These are phyloP conservation scores for Podaxis mareebaensis DNA, from an alignment of 768 basidiomycete species.

Conservation along the genomic window DNA sequence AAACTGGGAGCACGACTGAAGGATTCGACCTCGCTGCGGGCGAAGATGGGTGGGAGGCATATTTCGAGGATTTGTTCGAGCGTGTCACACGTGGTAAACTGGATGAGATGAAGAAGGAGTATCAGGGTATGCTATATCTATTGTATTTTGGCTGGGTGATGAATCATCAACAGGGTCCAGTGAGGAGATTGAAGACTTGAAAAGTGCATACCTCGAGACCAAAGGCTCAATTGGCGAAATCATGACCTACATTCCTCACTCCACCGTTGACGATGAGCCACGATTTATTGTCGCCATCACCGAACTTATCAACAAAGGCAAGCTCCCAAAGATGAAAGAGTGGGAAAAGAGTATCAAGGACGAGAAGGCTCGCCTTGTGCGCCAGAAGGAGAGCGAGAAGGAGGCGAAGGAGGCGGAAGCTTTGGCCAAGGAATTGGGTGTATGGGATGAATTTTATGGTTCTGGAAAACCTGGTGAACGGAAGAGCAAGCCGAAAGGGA, in stretches of 20 bases:
- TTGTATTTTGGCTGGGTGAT: not conserved
- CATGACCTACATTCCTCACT: constrained; percentile 85
- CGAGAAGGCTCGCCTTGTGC: constrained; percentile 71
- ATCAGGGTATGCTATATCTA: constrained; percentile 68
- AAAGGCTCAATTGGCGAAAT: constrained; percentile 79
- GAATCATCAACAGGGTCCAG: constrained; percentile 62
- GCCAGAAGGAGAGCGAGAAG: constrained; percentile 72
- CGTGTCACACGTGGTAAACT: constrained; percentile 82
- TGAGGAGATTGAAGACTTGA: constrained; percentile 84
- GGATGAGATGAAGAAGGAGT: constrained; percentile 91
- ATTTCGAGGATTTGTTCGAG: constrained; percentile 90
- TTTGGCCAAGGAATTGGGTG: constrained; percentile 82
- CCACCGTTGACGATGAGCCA: constrained; percentile 78
- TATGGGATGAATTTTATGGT: constrained; percentile 94
- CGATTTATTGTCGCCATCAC: constrained; percentile 77
- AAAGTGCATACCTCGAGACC: constrained; percentile 68
- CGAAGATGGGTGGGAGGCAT: constrained; percentile 92
- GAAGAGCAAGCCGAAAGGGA: constrained; percentile 52
- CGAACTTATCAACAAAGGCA: constrained; percentile 59
- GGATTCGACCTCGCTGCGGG: constrained; percentile 67
- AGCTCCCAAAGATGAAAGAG: constrained; percentile 50
- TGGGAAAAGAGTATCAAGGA: constrained; percentile 81
- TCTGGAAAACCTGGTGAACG: constrained; percentile 66
- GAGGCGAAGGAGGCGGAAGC: constrained; percentile 86
- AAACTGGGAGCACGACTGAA: constrained; percentile 85